These are phyloP conservation scores for Reutealis trisperma DNA, from an alignment of 345 rosid genomes.

Conservation along the genomic window DNA sequence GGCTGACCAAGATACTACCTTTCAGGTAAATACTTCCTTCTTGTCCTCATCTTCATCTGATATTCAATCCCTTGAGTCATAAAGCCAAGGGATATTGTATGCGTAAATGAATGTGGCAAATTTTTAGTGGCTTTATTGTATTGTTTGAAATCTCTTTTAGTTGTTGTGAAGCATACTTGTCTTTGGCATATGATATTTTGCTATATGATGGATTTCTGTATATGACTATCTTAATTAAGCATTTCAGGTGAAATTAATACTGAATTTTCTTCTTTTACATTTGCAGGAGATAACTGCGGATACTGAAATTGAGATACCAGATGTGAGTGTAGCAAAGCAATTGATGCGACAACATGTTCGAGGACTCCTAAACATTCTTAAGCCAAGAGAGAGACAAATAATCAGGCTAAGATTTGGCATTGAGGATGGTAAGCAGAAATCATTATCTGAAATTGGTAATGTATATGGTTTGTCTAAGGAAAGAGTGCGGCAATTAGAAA, in stretches of 20 bases:
- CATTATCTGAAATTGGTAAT: conserved; percentile 67
- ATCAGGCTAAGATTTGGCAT: conserved; percentile 79
- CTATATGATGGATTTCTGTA: background rate
- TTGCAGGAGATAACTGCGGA: conserved; percentile 80
- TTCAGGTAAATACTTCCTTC: conserved; percentile 49
- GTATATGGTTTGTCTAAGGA: conserved; percentile 67
- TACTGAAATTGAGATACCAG: conserved; percentile 59
- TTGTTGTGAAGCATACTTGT: background rate
- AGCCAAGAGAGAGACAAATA: conserved; percentile 70
- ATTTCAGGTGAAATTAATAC: no score
- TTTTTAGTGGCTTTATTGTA: background rate
- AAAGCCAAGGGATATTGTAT: background rate
- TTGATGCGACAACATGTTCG: conserved; percentile 69
- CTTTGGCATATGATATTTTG: background rate
- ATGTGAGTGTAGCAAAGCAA: conserved; percentile 53
- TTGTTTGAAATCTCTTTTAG: background rate
- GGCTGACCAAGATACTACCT: conserved; percentile 72
- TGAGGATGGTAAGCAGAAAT: conserved; percentile 57
- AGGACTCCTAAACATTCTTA: conserved; percentile 55
- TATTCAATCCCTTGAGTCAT: background rate
- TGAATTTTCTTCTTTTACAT: background rate
- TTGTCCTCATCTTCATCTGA: background rate
- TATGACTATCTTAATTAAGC: no score
- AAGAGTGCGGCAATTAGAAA: conserved; percentile 78
- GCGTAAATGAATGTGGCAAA: background rate